phyloP scores from a whole-genome alignment of 1,284 basidiomycete genomes.

The Boletellus deceptivus region DNA sequence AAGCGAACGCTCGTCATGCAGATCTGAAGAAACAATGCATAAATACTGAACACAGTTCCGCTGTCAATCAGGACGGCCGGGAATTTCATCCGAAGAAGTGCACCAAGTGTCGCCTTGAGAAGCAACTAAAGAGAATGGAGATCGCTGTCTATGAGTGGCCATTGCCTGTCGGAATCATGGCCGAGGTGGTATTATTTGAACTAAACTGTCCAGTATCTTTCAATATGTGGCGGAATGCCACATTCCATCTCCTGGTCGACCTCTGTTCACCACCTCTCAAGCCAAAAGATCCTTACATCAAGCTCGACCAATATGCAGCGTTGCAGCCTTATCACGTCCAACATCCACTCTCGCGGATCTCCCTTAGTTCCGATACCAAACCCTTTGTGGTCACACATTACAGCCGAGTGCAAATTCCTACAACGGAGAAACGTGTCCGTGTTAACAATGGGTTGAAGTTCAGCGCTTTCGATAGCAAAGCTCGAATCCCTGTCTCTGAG shows the following conservation, averaged over 20 bases:
- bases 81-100: constrained; percentile 17
- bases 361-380: constrained; percentile 41
- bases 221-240: constrained; percentile 43
- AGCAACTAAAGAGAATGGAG: constrained; percentile 18
- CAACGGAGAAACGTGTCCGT: constrained; percentile 22
- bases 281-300: constrained; percentile 2
- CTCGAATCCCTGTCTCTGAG: constrained; percentile 9
- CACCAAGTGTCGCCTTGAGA: constrained; percentile 34
- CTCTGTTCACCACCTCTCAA: constrained; percentile 20
- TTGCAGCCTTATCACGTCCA: constrained; percentile 11
- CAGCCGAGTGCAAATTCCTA: constrained; percentile 25
- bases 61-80: background rate
- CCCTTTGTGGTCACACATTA: constrained; percentile 42
- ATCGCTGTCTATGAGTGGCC: constrained; percentile 52
- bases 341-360: constrained; percentile 29
- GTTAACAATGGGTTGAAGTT: constrained; percentile 38
- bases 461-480: constrained; percentile 18
- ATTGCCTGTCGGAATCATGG: constrained; percentile 34
- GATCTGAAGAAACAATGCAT: constrained; percentile 11
- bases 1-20: constrained; percentile 16
- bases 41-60: constrained; percentile 2
- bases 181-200: constrained; percentile 44
- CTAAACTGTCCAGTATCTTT: constrained; percentile 40
- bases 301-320: constrained; percentile 11
- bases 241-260: constrained; percentile 38